A percentile compares a stretch with the other conserved stretches of the same genome.
Conservation (phyloP, 2,329 filamentous ascomycete species). For the Colletotrichum orchidophilum region DNA sequence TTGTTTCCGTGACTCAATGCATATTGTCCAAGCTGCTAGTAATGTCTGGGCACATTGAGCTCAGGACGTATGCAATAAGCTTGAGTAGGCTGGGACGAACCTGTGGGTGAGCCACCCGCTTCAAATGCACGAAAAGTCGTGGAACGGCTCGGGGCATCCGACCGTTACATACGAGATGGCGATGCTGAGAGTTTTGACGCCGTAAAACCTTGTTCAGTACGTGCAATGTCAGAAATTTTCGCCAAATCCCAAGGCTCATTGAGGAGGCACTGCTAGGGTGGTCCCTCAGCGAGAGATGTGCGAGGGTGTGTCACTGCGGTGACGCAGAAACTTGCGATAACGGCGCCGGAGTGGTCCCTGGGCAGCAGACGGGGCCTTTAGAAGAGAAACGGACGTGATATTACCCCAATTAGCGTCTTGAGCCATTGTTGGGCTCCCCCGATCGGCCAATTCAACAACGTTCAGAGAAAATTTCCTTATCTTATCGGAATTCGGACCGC, state of each 20-base stretch:
- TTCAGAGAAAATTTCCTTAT: conserved; percentile 36
- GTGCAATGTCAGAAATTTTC: conserved; percentile 29
- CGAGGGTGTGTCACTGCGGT: conserved; percentile 22
- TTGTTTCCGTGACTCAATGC: neutral
- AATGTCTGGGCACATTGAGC: conserved; percentile 1
- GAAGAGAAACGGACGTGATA: conserved; percentile 13
- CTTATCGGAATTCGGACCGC: conserved; percentile 32
- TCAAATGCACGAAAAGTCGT: neutral
- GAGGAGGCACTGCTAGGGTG: neutral
- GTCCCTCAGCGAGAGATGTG: neutral
- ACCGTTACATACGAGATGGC: conserved; percentile 3
- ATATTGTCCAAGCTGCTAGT: conserved; percentile 15
- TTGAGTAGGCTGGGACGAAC: neutral
- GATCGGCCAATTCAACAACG: conserved; percentile 31
- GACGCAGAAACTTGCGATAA: conserved; percentile 31
- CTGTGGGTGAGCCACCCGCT: neutral
- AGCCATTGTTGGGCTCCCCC: conserved; percentile 26
- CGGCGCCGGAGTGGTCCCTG: conserved; percentile 29
- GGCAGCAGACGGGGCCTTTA: conserved; percentile 7
- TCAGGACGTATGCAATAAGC: neutral
- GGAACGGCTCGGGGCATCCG: conserved; percentile 2
- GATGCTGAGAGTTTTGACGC: conserved; percentile 13
- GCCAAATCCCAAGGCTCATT: conserved; percentile 1
- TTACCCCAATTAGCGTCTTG: conserved; percentile 20
- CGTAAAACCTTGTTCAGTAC: conserved; percentile 26